phyloP scores from a whole-genome alignment of 441 rosid species.

The Sinapis alba region DNA sequence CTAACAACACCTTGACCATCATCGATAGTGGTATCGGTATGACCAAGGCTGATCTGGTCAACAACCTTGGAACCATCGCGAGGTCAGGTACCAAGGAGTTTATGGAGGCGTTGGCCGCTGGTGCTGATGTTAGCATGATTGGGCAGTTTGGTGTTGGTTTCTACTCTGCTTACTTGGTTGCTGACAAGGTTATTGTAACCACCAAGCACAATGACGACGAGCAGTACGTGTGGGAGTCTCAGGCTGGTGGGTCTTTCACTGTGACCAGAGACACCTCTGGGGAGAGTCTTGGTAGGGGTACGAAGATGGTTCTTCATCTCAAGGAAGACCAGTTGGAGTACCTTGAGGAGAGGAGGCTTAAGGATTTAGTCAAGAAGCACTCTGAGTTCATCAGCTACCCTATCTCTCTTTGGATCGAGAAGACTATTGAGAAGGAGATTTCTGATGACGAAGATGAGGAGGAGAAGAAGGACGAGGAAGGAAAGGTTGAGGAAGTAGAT shows the following conservation, averaged over 20 bases:
- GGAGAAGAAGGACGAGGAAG: neutral
- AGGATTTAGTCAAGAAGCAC: constrained; percentile 9
- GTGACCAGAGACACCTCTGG: constrained; percentile 67
- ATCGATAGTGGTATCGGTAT: constrained; percentile 71
- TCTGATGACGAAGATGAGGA: neutral
- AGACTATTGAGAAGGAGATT: constrained; percentile 1
- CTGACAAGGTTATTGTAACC: constrained; percentile 67
- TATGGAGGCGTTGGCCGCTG: constrained; percentile 75
- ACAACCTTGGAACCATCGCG: constrained; percentile 70
- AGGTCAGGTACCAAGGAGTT: constrained; percentile 75
- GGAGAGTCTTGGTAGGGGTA: constrained; percentile 66
- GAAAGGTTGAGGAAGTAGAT: neutral
- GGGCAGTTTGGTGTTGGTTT: constrained; percentile 78
- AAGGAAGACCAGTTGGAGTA: constrained; percentile 78
- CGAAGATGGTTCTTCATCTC: constrained; percentile 61
- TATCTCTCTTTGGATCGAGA: neutral
- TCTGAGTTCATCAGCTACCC: constrained; percentile 14
- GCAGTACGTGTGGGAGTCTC: constrained; percentile 72
- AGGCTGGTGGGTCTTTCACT: constrained; percentile 76
- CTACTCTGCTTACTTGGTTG: constrained; percentile 68
- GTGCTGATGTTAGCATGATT: constrained; percentile 79
- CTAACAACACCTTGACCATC: constrained; percentile 55
- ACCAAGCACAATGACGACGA: constrained; percentile 71
- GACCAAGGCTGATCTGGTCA: constrained; percentile 79
- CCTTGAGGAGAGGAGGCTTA: constrained; percentile 59